These are phyloP conservation scores for Ophiostoma novo-ulmi DNA, from an alignment of 2,329 filamentous ascomycete species.

Conservation along the genomic window DNA sequence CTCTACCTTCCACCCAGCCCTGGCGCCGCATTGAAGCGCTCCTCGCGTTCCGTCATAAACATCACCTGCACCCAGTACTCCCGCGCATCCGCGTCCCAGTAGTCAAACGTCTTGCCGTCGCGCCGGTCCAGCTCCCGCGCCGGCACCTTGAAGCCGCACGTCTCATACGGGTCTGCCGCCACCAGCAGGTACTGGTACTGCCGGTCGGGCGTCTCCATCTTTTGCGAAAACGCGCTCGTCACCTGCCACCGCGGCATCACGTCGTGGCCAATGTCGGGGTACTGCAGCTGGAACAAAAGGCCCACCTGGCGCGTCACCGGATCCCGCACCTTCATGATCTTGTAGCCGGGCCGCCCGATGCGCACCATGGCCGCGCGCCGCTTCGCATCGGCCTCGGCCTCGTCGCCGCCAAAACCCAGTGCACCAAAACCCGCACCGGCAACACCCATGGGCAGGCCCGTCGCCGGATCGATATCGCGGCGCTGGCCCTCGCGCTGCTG, in stretches of 20 bases:
- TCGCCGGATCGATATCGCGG: slow-evolving; percentile 61
- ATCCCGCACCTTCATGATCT: slow-evolving; percentile 93
- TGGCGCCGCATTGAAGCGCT: slow-evolving; percentile 40
- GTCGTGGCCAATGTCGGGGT: slow-evolving; percentile 77
- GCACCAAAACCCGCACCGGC: slow-evolving; percentile 61
- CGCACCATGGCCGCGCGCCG: slow-evolving; percentile 75
- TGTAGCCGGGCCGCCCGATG: slow-evolving; percentile 93
- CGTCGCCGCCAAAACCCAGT: slow-evolving; percentile 40
- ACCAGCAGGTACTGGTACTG: slow-evolving; percentile 92
- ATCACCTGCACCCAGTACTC: slow-evolving; percentile 98
- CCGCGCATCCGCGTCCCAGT: slow-evolving; percentile 92
- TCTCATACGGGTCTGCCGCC: slow-evolving; percentile 96
- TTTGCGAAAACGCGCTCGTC: slow-evolving; percentile 97
- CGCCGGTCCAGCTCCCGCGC: slow-evolving; percentile 85
- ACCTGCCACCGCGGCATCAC: slow-evolving; percentile 81
- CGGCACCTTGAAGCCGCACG: slow-evolving; percentile 92
- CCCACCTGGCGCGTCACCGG: slow-evolving; percentile 56
- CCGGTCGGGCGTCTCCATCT: slow-evolving; percentile 89
- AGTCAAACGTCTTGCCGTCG: slow-evolving; percentile 84
- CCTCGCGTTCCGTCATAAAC: slow-evolving; percentile 97
- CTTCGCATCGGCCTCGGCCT: slow-evolving; percentile 35
- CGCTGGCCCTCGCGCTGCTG: slow-evolving; percentile 84
- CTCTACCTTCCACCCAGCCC: neutral
- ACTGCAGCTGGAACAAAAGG: slow-evolving; percentile 44
- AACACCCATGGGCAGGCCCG: slow-evolving; percentile 67